These are phyloP conservation scores for Mortierella alpina DNA, from an alignment of 192 early-diverging fungal species.

Conservation along the genomic window DNA sequence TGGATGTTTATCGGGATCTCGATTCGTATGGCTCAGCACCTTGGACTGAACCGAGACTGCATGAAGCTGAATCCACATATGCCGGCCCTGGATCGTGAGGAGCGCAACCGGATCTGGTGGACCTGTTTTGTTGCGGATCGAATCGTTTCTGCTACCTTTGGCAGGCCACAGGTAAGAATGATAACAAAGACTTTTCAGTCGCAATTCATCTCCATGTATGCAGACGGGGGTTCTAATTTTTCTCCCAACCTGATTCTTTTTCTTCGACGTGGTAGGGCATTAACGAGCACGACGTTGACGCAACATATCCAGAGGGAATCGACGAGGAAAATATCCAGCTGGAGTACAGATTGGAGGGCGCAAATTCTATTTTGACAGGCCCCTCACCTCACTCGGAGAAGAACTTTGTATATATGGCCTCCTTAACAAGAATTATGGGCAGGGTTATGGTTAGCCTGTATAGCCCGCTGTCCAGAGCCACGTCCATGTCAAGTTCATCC, in stretches of 20 bases:
- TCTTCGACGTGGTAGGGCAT: constrained; percentile 44
- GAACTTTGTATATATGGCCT: constrained; percentile 54
- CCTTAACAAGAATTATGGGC: constrained; percentile 47
- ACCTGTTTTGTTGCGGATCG: constrained; percentile 83
- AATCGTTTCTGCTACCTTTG: constrained; percentile 53
- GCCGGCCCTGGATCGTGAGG: constrained; percentile 57
- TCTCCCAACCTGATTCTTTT: background rate
- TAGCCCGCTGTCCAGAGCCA: constrained; percentile 41
- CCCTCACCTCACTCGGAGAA: constrained; percentile 42
- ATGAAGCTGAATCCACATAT: constrained; percentile 59
- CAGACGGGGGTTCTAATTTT: background rate
- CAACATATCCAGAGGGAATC: constrained; percentile 61
- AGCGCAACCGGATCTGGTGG: constrained; percentile 81
- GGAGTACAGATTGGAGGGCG: constrained; percentile 32
- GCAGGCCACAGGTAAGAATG: constrained; percentile 45
- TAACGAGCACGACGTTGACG: constrained; percentile 67
- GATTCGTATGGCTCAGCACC: constrained; percentile 76
- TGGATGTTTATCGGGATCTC: constrained; percentile 62
- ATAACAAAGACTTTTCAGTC: background rate
- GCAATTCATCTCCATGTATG: background rate
- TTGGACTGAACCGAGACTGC: constrained; percentile 77
- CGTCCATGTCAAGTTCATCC: constrained; percentile 17
- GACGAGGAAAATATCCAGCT: constrained; percentile 51
- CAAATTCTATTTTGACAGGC: constrained; percentile 17
- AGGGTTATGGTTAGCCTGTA: constrained; percentile 53